Base-by-base conservation (phyloP, 2,329 filamentous ascomycete genomes). In the Cladosporium sp. region DNA sequence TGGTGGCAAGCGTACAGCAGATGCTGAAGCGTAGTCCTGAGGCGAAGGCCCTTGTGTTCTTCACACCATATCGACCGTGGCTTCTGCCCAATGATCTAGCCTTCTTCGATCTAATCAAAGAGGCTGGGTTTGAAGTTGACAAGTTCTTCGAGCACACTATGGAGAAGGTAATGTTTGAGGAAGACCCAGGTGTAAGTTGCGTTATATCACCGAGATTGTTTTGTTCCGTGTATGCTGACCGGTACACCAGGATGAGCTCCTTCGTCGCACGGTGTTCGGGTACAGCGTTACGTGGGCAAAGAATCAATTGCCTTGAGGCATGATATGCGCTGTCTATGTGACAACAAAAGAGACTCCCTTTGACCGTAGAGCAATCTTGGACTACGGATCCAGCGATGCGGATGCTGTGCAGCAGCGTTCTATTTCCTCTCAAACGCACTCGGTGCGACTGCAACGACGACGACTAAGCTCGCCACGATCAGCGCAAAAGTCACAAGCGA, bases 11-110 rank as follows among this genome's bases (percentile, higher is more conserved):
- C 4, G 86, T 97, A 67, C 81, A 85, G 72, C 76, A 85, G 73
- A 91, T 90, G 18, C 78, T 97, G 72, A 85, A 84, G 70, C 82
- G 80, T 67, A 77, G 80, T 3, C 72, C 76, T 3, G 80, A 81
- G 1, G 86, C 89, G 58, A 84, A 84, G 63, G 92, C 93, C 2
- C 86, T 93, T 72, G 93, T 97, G 8, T 96, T 97, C 77, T 98
- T 97, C 80, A 96, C 93, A 0, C 93, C 92, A 23, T 97, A 98
- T 79, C 85, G 95, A 68, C 93, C 94, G 1, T 97, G 93, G 93
- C 82, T 97, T 74, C 83, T 91, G 72, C 85, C 93, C 68, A 91
- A 92, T 77, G 95, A 97, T 73, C 82, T 96, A 76, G 86, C 85
- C 4, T 97, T 97, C 80, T 97, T 97, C 75, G 90, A 93, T 58